Evolutionary conservation across 352 stramenopile species (phyloP).

Genomic region (Phytophthora pseudosyringae): DNA sequence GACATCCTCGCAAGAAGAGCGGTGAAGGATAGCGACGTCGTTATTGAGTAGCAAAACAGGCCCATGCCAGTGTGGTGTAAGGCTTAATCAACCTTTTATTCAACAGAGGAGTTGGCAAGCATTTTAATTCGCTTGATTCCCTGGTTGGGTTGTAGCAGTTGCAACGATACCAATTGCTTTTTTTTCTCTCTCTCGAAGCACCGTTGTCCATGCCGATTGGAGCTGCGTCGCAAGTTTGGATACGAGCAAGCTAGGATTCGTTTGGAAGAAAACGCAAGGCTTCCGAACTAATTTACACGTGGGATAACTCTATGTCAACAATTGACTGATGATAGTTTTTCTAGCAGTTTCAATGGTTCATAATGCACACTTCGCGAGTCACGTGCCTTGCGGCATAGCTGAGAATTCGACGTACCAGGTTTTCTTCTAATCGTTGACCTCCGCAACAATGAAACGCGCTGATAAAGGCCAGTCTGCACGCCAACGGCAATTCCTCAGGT

Average conservation of each 20-base stretch:
- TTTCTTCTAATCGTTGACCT: background rate
- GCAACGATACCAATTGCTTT: too few species aligned
- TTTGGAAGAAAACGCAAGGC: too few species aligned
- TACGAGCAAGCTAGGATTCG: too few species aligned
- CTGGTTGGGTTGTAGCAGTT: too few species aligned
- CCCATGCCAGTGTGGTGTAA: background rate
- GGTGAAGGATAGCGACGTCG: background rate
- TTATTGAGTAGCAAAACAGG: background rate
- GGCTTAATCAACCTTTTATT: background rate
- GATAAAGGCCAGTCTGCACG: slow-evolving; percentile 15
- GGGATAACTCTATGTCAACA: background rate
- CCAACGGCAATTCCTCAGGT: slow-evolving; percentile 1
- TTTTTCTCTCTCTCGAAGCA: too few species aligned
- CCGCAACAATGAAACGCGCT: slow-evolving; percentile 1
- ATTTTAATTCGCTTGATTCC: too few species aligned
- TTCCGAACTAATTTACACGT: too few species aligned
- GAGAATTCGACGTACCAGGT: slow-evolving; percentile 18
- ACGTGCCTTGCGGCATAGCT: slow-evolving; percentile 15
- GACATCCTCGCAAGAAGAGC: background rate
- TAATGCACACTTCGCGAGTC: slow-evolving; percentile 26
- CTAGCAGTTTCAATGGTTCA: slow-evolving; percentile 24
- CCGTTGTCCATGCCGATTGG: too few species aligned
- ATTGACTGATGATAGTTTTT: background rate
- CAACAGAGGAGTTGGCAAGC: too few species aligned
- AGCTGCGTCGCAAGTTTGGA: too few species aligned